These are phyloP conservation scores for Thuja plicata DNA, from an alignment of 83 land plant genomes.

Conservation along the genomic window DNA sequence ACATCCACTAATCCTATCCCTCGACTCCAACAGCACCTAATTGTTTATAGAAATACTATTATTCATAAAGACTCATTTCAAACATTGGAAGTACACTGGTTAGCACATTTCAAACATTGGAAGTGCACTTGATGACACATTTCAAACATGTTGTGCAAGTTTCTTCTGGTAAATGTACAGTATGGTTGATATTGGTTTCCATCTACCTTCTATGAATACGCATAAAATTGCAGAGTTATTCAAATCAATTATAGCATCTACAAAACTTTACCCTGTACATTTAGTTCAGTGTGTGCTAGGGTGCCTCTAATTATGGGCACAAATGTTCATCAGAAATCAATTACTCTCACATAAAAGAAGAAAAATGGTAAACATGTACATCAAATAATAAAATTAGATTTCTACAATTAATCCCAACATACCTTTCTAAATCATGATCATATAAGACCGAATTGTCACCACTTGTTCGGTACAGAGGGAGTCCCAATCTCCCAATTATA, in stretches of 20 bases:
- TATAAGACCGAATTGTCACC: constrained; percentile 93
- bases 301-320: not conserved
- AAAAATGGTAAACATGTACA: not conserved
- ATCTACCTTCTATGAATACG: not conserved
- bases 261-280: not conserved
- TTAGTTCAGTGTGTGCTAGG: not conserved
- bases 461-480: constrained; percentile 93
- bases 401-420: not conserved
- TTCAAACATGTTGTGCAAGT: not conserved
- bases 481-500: constrained; percentile 76
- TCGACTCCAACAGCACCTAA: too few species aligned
- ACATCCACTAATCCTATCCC: too few species aligned
- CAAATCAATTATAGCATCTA: not conserved
- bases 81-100: too few species aligned
- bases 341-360: not conserved
- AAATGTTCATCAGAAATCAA: not conserved
- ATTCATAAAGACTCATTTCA: too few species aligned
- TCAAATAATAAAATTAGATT: not conserved
- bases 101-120: not conserved
- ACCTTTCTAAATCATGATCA: constrained; percentile 98
- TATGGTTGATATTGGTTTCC: not conserved
- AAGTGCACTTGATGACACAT: not conserved
- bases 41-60: too few species aligned
- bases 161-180: not conserved
- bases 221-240: not conserved